phyloP scores from a whole-genome alignment of 2,329 filamentous ascomycete species.

The Huntiella moniliformis region DNA sequence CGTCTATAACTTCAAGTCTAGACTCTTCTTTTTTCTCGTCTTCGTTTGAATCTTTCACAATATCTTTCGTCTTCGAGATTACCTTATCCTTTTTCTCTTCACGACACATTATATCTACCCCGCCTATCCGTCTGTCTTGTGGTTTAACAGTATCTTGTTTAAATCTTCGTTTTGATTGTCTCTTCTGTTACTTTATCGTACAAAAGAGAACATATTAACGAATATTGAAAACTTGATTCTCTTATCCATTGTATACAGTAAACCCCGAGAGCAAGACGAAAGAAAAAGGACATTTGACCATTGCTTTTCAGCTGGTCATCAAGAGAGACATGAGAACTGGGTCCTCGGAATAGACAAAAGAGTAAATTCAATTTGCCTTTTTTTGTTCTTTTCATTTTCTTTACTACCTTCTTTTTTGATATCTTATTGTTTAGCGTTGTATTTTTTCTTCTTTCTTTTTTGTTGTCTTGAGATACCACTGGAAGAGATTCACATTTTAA shows the following conservation, averaged over 20 bases:
- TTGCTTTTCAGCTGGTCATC: slow-evolving; percentile 2
- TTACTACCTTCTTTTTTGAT: slow-evolving; percentile 1
- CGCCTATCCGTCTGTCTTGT: neutral
- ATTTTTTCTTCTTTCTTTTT: neutral
- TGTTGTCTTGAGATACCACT: slow-evolving; percentile 1
- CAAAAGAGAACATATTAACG: no score
- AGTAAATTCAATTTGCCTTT: slow-evolving; percentile 10
- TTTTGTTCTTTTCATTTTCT: slow-evolving; percentile 3
- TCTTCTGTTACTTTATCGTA: no score
- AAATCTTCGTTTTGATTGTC: neutral
- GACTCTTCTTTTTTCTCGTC: neutral
- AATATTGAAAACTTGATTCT: neutral
- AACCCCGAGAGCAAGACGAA: slow-evolving; percentile 6
- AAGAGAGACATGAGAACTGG: slow-evolving; percentile 11
- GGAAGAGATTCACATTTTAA: neutral
- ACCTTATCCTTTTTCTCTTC: neutral
- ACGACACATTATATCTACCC: neutral
- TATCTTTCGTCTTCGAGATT: neutral
- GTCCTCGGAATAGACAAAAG: slow-evolving; percentile 10
- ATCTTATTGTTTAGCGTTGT: slow-evolving; percentile 6
- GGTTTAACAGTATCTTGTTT: slow-evolving; percentile 1
- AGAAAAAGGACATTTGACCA: slow-evolving; percentile 3
- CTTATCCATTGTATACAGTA: slow-evolving; percentile 6
- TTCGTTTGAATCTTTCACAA: no score
- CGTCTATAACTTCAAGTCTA: neutral